Evolutionary conservation across 192 early-diverging fungal genomes (phyloP), one percentile per base, ranked within the genome.

Genomic region (Coemansia sp.): DNA sequence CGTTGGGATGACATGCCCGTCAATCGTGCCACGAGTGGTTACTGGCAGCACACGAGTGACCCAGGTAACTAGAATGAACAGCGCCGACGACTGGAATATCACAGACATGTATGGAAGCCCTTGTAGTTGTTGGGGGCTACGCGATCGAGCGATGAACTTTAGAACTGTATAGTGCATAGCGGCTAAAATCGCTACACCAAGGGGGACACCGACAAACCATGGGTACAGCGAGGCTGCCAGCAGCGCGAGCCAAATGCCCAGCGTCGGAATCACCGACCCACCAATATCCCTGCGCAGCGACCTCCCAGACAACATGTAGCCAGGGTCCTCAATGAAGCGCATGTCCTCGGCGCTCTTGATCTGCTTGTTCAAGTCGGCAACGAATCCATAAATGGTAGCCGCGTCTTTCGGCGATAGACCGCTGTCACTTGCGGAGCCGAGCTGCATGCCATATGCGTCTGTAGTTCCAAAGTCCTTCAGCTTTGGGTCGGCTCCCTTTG

Each of bases 341-440:
- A 69, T 75, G 39, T 57, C 77, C 59, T 60, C 63, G 4, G 73
- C 77, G 26, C 44, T 28, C 4, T 66, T 40, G 38, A 76, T 50
- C 55, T 70, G 66, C 49, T 49, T 62, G 32, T 89, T 70, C 53
- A 72, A 84, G 46, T 68, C 73, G 3, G 81, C 73, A 26, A 66
- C 32, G 6, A 82, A 75, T n/a, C 85, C 87, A 44, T 87, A 77
- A 49, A 91, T 89, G 40, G 77, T 85, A n/a, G 94, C 92, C 86
- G 95, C 90, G 64, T 96, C 95, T 9, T 76, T 78, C 2, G 94
- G 89, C 3, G 92, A 90, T 77, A 96, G 94, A 21, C 92, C 95
- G 42, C 62, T 64, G 11, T n/a, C 57, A 4, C 9, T 55, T 35
- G 58, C 39, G 28, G 49, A 44, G 46, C 26, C 35, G 17, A 59